Evolutionary conservation across 352 stramenopile genomes (phyloP).

Genomic region (Phytophthora meadii): DNA sequence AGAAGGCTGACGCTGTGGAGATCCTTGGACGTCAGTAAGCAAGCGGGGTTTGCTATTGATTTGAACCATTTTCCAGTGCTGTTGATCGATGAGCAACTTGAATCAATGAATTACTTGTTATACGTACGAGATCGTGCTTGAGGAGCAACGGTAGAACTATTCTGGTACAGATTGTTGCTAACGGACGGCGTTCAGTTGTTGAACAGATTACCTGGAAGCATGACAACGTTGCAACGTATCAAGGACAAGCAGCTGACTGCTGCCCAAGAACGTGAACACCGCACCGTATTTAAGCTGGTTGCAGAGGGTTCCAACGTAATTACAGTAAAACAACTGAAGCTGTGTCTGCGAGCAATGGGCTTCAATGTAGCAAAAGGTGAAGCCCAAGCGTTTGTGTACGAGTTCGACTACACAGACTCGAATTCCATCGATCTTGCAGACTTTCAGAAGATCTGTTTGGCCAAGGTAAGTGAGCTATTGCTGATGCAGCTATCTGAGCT

Average conservation of each 20-base stretch:
- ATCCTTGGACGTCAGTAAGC: constrained; percentile 63
- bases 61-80: constrained; percentile 8
- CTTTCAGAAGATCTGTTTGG: constrained; percentile 54
- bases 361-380: constrained; percentile 34
- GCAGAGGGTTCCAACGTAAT: constrained; percentile 26
- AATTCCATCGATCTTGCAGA: constrained; percentile 39
- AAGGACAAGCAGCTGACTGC: constrained; percentile 38
- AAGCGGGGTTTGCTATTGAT: neutral
- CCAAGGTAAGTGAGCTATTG: constrained; percentile 32
- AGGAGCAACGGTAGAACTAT: neutral
- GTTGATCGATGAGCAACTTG: constrained; percentile 7
- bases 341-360: constrained; percentile 40
- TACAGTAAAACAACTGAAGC: constrained; percentile 39
- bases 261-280: constrained; percentile 36
- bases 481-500: neutral
- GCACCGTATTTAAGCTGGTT: constrained; percentile 31
- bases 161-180: constrained; percentile 16
- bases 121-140: constrained; percentile 2
- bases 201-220: constrained; percentile 4
- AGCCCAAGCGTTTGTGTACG: constrained; percentile 44
- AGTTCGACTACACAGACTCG: constrained; percentile 53
- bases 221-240: constrained; percentile 29
- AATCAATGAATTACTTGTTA: constrained; percentile 34
- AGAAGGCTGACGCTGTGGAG: constrained; percentile 78
- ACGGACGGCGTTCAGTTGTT: constrained; percentile 12